Base-by-base conservation (phyloP, 1,284 basidiomycete species). In the Chalciporus sp. region DNA sequence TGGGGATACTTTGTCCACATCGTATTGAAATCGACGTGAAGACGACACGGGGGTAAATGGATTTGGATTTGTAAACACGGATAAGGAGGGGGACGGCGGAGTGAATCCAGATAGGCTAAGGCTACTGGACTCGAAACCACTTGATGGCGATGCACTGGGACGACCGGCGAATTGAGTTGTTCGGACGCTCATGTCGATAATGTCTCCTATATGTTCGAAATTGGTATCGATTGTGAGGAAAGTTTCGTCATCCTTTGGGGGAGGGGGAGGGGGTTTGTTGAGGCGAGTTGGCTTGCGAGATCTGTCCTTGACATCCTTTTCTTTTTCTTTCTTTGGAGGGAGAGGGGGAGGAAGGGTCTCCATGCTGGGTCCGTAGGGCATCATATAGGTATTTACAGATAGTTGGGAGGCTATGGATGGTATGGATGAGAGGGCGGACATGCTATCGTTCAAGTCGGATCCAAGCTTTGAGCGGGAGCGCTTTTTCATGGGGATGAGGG, bases 121-220 rank as follows among this genome's bases (percentile, higher is more conserved):
- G 50, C 51, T 63, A 45, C 61, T 66, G 1, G 70, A 62, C 7
- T 68, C 68, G 39, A 69, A 41, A 7, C 20, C 37, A 2, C 39
- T 51, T 12, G 65, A 60, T 19, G 61, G 58, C 27, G 66, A 62
- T 14, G 48, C 53, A 10, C 51, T 59, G 12, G 58, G 58, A 27
- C 49, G 65, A 35, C 12, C 29, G 19, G 40, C 35, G 20, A 56
- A 47, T 2, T 57, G 23, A 20, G 27, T 20, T 0, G 61, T 43
- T 5, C 48, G 10, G 31, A 51, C 51, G 17, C 41, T 53, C 31
- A 74, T 70, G 69, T 93, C 79, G 59, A 96, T 78, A 67, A 96
- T 92, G 28, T 90, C 94, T 46, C 91, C 89, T 80, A 97, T 92
- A 55, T 85, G 77, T 29, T 88, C 82, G 41, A 95, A 75, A 60